Conservation (phyloP, 1,139 yeast genomes). For the Pichia sp. region DNA sequence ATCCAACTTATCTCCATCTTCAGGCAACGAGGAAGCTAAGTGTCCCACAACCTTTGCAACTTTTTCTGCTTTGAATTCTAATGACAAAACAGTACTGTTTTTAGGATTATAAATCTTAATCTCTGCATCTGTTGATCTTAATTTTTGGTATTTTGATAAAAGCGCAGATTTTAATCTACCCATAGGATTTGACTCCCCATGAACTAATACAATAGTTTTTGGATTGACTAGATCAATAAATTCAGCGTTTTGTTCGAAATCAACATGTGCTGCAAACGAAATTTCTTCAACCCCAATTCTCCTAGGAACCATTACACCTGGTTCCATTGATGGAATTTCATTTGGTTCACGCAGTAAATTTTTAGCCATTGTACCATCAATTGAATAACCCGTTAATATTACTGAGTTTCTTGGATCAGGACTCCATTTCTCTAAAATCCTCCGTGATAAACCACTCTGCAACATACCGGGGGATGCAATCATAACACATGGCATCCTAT, state of each 20-base stretch:
- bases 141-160: constrained; percentile 73
- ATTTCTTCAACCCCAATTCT: constrained; percentile 88
- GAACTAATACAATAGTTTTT: constrained; percentile 77
- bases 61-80: constrained; percentile 78
- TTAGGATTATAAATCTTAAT: constrained; percentile 91
- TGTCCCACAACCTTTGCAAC: constrained; percentile 82
- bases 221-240: constrained; percentile 89
- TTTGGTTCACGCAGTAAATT: constrained; percentile 81
- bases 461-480: constrained; percentile 98
- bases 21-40: constrained; percentile 50
- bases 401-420: constrained; percentile 91
- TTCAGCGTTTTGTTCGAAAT: constrained; percentile 85
- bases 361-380: constrained; percentile 97
- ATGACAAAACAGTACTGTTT: constrained; percentile 74
- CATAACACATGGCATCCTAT: constrained; percentile 92
- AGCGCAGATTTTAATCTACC: constrained; percentile 93
- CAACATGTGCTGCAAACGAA: constrained; percentile 98
- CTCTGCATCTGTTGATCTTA: constrained; percentile 84
- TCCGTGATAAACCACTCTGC: constrained; percentile 91
- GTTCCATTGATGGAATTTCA: constrained; percentile 71
- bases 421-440: constrained; percentile 89
- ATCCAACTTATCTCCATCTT: constrained; percentile 44
- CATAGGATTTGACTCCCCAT: constrained; percentile 98
- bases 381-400: constrained; percentile 92
- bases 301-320: constrained; percentile 81